Evolutionary conservation across 2,329 filamentous ascomycete genomes (phyloP), one percentile per base, ranked within the genome.

Genomic region (Ceratocystis colombiana): DNA sequence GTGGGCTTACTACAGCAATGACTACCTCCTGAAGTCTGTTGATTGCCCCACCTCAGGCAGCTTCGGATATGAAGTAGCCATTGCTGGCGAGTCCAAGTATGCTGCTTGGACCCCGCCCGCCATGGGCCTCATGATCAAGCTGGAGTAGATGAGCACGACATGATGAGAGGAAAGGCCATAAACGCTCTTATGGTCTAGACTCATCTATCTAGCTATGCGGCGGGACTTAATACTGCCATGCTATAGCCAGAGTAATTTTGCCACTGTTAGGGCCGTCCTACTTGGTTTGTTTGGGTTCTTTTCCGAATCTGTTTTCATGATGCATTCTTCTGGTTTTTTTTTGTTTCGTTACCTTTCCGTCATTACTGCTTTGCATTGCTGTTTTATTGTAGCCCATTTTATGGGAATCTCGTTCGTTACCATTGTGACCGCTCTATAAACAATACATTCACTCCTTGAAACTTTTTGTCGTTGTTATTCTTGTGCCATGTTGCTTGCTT

Each of bases 1-100:
- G 33, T 61, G 61, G 59, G 61, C 50, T 46, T 61, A 70, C 45
- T 64, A 70, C 69, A 57, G 65, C 59, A 7, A 30, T 5, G 59
- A 57, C 8, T 61, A 41, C n/a, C 46, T 65, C 5, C 41, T 63
- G 7, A 12, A 50, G 12, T 57, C 61, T 12, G 15, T 25, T 5
- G 50, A 64, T 15, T 69, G 67, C 48, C 62, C 62, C 5, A 64
- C 53, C 10, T 20, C 37, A 0, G 64, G 63, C 17, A 46, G 61
- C 15, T 53, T 62, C 41, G 67, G 64, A 2, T 69, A 65, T 25
- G 67, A 69, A 55, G 61, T 68, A 33, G 68, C 65, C 10, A 57
- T 64, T 37, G 64, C 66, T 20, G 64, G 66, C 15, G 62, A 67
- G 44, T 37, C 50, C 33, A 64, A 64, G 30, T 66, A 62, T 15